A percentile compares a stretch with the other conserved stretches of the same genome.
Conservation (phyloP, 345 rosid species). For the Eucalyptus cloeziana region DNA sequence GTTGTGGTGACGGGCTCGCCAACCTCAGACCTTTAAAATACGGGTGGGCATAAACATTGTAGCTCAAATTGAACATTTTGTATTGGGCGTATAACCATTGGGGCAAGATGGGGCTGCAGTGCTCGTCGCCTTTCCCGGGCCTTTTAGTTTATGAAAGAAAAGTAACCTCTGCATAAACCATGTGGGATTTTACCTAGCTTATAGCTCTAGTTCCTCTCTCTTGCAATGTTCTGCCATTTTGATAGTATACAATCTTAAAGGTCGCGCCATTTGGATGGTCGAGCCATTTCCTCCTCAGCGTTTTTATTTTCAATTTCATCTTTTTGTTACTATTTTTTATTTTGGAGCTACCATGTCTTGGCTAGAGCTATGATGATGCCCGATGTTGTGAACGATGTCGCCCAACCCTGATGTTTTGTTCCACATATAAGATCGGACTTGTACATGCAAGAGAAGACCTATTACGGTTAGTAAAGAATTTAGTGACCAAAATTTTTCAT, state of each 20-base stretch:
- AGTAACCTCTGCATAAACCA: neutral
- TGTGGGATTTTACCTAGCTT: neutral
- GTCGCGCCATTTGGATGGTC: neutral
- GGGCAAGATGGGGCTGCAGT: neutral
- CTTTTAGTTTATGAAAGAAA: neutral
- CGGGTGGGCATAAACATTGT: neutral
- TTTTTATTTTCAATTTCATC: too few relatives aligned
- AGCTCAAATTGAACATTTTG: neutral
- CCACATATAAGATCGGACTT: neutral
- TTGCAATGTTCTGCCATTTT: neutral
- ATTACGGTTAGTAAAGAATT: neutral
- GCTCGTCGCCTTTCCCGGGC: neutral
- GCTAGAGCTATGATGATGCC: neutral
- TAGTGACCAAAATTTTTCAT: neutral
- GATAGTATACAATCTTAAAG: neutral
- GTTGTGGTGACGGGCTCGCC: neutral
- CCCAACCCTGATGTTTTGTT: neutral
- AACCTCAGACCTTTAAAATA: neutral
- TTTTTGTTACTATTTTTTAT: too few relatives aligned
- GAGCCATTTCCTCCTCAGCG: neutral
- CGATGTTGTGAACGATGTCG: neutral
- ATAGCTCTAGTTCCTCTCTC: neutral
- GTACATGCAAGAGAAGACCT: neutral
- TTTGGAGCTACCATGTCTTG: neutral
- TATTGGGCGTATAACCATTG: neutral